Percentiles rank a stretch among this genome's conserved stretches.
Evolutionary conservation across 192 early-diverging fungal genomes (phyloP).

Genomic region (Funneliformis geosporum): DNA sequence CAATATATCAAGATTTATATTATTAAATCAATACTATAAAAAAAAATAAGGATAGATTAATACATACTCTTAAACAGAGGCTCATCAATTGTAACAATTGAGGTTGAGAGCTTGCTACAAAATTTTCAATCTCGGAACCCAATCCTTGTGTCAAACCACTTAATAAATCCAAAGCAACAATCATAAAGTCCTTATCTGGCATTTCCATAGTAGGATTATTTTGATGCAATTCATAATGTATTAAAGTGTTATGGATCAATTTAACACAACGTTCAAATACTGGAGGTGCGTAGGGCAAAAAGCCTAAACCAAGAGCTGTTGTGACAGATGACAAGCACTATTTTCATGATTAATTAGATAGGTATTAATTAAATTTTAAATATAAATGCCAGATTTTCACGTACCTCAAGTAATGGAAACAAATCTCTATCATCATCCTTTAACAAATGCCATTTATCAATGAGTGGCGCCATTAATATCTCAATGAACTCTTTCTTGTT

Average conservation of each 20-base stretch:
- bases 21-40: neutral
- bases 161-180: constrained; percentile 94
- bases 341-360: neutral
- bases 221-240: constrained; percentile 57
- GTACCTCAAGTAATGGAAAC: constrained; percentile 87
- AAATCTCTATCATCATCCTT: constrained; percentile 87
- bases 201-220: constrained; percentile 57
- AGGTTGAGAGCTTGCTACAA: constrained; percentile 72
- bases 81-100: constrained; percentile 75
- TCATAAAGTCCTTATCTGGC: constrained; percentile 95
- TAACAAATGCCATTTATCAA: constrained; percentile 82
- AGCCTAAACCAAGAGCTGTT: constrained; percentile 82
- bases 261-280: constrained; percentile 91
- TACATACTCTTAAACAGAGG: constrained; percentile 77
- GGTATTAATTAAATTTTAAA: neutral
- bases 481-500: constrained; percentile 81
- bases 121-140: constrained; percentile 67
- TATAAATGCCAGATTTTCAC: neutral
- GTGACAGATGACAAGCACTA: constrained; percentile 88
- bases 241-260: constrained; percentile 81
- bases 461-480: constrained; percentile 83
- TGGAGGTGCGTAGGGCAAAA: constrained; percentile 79
- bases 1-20: too few species aligned
- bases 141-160: constrained; percentile 93
- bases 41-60: neutral